Conservation (phyloP, 768 basidiomycete species). For the Calocera viscosa region DNA sequence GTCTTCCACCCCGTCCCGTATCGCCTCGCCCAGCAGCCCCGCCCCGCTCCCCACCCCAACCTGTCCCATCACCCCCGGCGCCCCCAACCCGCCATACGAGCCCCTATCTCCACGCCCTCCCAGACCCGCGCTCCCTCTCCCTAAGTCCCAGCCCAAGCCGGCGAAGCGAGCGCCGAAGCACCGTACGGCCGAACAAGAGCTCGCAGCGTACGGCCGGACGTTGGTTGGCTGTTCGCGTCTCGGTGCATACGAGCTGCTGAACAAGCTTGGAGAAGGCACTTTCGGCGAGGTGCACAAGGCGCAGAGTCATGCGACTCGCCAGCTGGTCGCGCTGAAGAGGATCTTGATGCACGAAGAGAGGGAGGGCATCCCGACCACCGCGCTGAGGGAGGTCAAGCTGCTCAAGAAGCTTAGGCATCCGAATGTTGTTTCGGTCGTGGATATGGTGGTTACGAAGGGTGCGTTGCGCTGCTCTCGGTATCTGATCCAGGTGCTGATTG, state of each 20-base stretch:
- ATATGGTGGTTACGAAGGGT: conserved; percentile 65
- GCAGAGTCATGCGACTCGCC: conserved; percentile 45
- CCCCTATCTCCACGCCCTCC: not conserved
- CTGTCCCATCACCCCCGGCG: not conserved
- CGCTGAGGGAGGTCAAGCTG: conserved; percentile 92
- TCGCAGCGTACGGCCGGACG: conserved; percentile 49
- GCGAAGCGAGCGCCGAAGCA: not conserved
- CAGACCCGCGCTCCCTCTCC: not conserved
- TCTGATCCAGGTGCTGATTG: conserved; percentile 4
- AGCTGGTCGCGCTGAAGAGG: conserved; percentile 75
- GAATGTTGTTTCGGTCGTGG: conserved; percentile 73
- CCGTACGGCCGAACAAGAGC: conserved; percentile 52
- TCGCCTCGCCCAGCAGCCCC: not conserved
- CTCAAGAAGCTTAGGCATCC: conserved; percentile 79
- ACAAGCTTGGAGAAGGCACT: conserved; percentile 91
- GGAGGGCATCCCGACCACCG: conserved; percentile 95
- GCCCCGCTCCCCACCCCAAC: not conserved
- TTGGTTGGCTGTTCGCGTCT: conserved; percentile 63
- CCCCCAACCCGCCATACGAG: not conserved
- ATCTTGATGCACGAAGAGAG: conserved; percentile 95
- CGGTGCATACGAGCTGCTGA: conserved; percentile 63
- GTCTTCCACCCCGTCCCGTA: not conserved
- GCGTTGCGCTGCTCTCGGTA: conserved; percentile 14
- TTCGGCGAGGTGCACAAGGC: conserved; percentile 96
- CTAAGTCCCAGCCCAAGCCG: not conserved